These are phyloP conservation scores for Cladophialophora yegresii DNA, from an alignment of 2,329 filamentous ascomycete genomes.

Conservation along the genomic window DNA sequence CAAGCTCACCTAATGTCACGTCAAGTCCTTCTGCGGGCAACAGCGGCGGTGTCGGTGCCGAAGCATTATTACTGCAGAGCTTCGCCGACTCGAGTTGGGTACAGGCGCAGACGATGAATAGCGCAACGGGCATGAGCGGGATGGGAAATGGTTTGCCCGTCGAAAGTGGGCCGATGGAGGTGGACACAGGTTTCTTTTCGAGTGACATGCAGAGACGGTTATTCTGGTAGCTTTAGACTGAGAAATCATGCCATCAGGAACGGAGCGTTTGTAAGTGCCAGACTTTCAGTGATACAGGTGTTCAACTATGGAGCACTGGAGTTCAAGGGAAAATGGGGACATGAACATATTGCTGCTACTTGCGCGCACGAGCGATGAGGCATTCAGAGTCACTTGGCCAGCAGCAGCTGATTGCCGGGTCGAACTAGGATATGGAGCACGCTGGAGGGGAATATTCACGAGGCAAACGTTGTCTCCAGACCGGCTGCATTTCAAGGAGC, in stretches of 20 bases:
- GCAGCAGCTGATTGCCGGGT: neutral
- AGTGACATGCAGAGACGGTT: constrained; percentile 31
- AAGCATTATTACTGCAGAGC: constrained; percentile 28
- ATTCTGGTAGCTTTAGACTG: constrained; percentile 25
- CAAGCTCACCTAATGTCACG: constrained; percentile 12
- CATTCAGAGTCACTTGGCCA: too few relatives aligned
- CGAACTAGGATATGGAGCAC: neutral
- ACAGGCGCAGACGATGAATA: constrained; percentile 23
- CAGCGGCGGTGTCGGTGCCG: constrained; percentile 20
- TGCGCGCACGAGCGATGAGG: neutral
- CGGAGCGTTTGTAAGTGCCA: neutral
- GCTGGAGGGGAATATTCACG: too few relatives aligned
- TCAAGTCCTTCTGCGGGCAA: constrained; percentile 15
- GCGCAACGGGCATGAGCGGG: constrained; percentile 9
- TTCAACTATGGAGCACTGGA: neutral
- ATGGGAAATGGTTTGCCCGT: constrained; percentile 12
- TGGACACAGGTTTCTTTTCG: constrained; percentile 30
- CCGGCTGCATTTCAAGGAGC: too few relatives aligned
- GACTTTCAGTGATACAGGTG: neutral
- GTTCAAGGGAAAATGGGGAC: neutral
- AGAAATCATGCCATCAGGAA: neutral
- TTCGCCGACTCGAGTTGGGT: constrained; percentile 31
- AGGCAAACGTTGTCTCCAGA: too few relatives aligned
- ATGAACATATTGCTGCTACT: neutral
- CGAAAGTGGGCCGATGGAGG: constrained; percentile 27